These are phyloP conservation scores for Hygrophila difformis DNA, from an alignment of 257 asterid genomes.

Conservation along the genomic window DNA sequence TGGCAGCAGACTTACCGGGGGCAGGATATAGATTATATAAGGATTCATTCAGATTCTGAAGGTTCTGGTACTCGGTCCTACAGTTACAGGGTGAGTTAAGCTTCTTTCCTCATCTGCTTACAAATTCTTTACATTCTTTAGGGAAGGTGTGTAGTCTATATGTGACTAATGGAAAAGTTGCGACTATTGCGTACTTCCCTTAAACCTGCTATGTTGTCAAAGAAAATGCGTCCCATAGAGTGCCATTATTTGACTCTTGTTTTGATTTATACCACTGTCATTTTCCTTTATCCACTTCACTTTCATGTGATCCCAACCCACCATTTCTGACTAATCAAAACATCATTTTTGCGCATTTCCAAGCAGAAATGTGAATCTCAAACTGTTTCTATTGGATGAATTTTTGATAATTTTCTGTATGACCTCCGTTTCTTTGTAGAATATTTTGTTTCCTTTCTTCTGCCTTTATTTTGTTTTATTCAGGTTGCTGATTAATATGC, in stretches of 20 bases:
- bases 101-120: no score
- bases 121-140: not conserved
- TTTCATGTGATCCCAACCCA: not conserved
- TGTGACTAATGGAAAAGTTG: not conserved
- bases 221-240: not conserved
- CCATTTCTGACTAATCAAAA: no score
- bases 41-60: slow-evolving; percentile 95
- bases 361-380: no score
- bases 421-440: no score
- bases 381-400: no score
- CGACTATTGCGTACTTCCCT: no score
- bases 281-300: slow-evolving; percentile 5
- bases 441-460: no score
- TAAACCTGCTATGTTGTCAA: slow-evolving; percentile 4
- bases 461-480: no score
- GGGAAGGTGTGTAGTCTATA: no score
- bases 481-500: no score
- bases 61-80: slow-evolving; percentile 94
- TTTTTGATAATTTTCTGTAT: no score
- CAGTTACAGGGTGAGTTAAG: slow-evolving; percentile 71
- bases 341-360: no score
- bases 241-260: not conserved
- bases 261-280: not conserved
- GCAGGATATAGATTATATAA: slow-evolving; percentile 90
- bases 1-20: slow-evolving; percentile 99